Evolutionary conservation across 495 filamentous ascomycete species (phyloP), one percentile per base, ranked within the genome.

Genomic region (Daldinia decipiens): DNA sequence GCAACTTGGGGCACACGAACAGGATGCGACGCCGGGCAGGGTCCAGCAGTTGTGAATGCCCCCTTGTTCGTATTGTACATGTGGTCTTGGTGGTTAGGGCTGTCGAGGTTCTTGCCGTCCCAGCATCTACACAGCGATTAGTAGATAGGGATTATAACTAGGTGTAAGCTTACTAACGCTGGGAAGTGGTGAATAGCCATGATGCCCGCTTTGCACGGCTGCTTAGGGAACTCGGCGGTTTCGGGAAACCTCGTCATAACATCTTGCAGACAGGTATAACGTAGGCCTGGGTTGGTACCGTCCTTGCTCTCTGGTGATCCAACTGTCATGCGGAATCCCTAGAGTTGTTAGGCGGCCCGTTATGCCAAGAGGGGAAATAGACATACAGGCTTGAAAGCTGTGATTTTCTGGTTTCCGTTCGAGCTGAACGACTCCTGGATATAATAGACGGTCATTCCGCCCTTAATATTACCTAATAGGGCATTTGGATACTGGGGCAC

Each of bases 71-170:
- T 77, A 68, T 77, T 74, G 62, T 73, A 71, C 75, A 77, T 77
- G 67, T 85, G 83, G 65, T 77, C 77, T 45, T 78, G 77, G 75
- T 84, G 83, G 71, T 85, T 79, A 17, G 78, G 74, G 65, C 79
- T 84, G 72, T 83, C 82, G 8, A 84, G 72, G 66, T 82, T 83
- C 69, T 79, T 77, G 24, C 82, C 83, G 68, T 86, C 82, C 82
- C 82, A 85, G 67, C 79, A 77, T 54, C 77, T 77, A 21, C 27
- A 7, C 50, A 50, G 17, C 17, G 21, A 55, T 74, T 62, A 76
- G 67, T 36, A 40, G 21, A 40, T 47, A 34, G 6, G 4, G 7
- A 31, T 1, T 12, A 50, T 21, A 12, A 17, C n/a, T 34, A 17
- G 19, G 21, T 32, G 61, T 72, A 56, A 12, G 47, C 53, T 55